Evolutionary conservation across 2,329 filamentous ascomycete species (phyloP), one percentile per base, ranked within the genome.

Genomic region (Ophiosphaerella narmari): DNA sequence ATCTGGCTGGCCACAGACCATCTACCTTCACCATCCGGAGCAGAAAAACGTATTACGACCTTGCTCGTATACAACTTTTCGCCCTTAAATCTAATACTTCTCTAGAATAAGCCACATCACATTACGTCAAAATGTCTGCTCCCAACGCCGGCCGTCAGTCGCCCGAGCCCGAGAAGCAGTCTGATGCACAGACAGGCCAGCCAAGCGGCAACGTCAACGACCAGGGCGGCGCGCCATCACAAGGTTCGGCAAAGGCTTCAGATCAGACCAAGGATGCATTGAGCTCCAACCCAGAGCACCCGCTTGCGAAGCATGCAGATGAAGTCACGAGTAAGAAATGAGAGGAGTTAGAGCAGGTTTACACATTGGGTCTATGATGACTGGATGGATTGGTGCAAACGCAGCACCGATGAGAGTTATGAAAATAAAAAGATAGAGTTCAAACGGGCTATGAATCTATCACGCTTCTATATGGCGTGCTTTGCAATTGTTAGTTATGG

Each of bases 131-230:
- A 29, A 90, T 91, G 88, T 86, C 88, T 63, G 80, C 82, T 48
- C 81, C 77, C 59, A 76, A 79, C 67, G 75, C 82, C 74, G 88
- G 89, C 72, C 86, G 86, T 68, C 83, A 96, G 76, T 96, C 91
- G 29, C 91, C 91, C 55, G 77, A 86, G 44, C 89, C 89, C 24
- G 85, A 89, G 77, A 70, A 73, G 60, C 89, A 90, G 75, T 77
- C 80, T 33, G 86, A 83, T 52, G 74, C 78, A 47, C 90, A 94
- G 77, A 74, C 84, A 50, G 76, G 83, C 57, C 83, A 82, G 7
- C 68, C 81, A 11, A 79, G 85, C 2, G 82, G 78, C 48, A 80
- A 85, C 61, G 82, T 82, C 40, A 78, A 82, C 62, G 77, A 85
- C 57, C 77, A 84, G 38, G 73, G 74, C 55, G 77, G 62, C 36